Percentiles rank a stretch among this genome's conserved stretches.
Evolutionary conservation across 805 yeast species (phyloP).

Genomic region (Hagleromyces aurorensis): DNA sequence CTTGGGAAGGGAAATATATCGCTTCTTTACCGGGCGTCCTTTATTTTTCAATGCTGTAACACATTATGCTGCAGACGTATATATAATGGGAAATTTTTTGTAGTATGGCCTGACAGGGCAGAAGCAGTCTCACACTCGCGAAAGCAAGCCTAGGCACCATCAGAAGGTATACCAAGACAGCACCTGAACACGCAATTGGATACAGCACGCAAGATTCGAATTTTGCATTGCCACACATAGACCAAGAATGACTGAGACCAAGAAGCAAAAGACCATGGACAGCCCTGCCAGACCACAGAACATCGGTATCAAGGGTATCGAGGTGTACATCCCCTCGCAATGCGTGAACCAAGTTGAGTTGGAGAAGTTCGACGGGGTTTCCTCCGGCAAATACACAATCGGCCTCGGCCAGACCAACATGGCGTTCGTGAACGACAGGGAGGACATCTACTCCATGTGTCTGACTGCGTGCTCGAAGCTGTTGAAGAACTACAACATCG

Average conservation of each 20-base stretch:
- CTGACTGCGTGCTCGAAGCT: conserved; percentile 78
- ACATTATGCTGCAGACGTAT: no score
- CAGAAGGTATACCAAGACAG: no score
- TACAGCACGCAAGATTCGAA: no score
- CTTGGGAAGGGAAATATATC: no score
- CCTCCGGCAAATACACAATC: conserved; percentile 94
- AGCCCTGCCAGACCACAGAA: conserved; percentile 51
- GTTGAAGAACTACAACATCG: conserved; percentile 74
- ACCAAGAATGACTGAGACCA: conserved; percentile 22
- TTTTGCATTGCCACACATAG: no score
- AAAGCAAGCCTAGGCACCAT: no score
- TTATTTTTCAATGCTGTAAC: no score
- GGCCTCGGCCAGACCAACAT: conserved; percentile 98
- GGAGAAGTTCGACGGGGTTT: conserved; percentile 76
- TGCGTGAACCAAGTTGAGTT: conserved; percentile 82
- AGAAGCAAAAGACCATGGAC: conserved; percentile 25
- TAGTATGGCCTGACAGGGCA: no score
- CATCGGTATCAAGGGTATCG: conserved; percentile 95
- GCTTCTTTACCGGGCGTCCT: no score
- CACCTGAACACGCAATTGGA: no score
- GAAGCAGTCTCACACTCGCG: no score
- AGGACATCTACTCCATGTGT: conserved; percentile 91
- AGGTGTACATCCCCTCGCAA: conserved; percentile 80
- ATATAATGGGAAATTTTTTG: no score
- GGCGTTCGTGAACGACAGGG: conserved; percentile 96